Evolutionary conservation across 1,284 basidiomycete genomes (phyloP), one percentile per base, ranked within the genome.

Genomic region (Rhodotorula sp.): DNA sequence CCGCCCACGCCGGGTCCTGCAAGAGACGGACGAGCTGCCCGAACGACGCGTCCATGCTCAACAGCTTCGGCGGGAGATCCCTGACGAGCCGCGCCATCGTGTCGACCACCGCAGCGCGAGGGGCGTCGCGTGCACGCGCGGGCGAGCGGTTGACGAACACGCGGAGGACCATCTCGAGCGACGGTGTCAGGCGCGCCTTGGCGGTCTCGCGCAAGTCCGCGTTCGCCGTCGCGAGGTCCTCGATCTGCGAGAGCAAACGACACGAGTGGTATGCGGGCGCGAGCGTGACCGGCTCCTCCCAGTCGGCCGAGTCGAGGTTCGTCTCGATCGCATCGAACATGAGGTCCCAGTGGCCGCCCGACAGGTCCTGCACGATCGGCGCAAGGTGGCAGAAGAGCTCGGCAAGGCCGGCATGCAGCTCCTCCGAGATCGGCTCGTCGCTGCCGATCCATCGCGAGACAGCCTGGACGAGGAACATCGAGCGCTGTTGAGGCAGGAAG

Each of bases 261-360:
- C 97, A 80, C 0, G 90, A 89, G 60, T 88, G 84, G 64, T 87
- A 85, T 6, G 96, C 82, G 1, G 85, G 81, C 0, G 87, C 85
- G 47, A 91, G 83, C 0, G 86, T 86, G 1, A 80, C 76, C 4
- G 84, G 79, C 51, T 93, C 88, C 13, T 83, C 81, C 26, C 92
- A 82, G 0, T 86, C 85, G 24, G 85, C 85, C 71, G 92, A 91
- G 84, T 95, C 92, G 1, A 98, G 82, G 73, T 92, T 93, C 64
- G 86, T 89, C 79, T 96, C 92, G 28, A 96, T 80, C 10, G 97
- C 81, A 78, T 98, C 94, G 78, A 93, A 94, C 24, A 96, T 87
- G 57, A 94, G 86, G 62, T 93, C 90, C 91, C 95, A 95, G 79
- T 98, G 96, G 0, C 85, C 84, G 1, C 96, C 96, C 8, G 87